Percentiles rank a stretch among this genome's conserved stretches.
Evolutionary conservation across 2,329 filamentous ascomycete species (phyloP).

Genomic region (Paecilomyces fulvus): DNA sequence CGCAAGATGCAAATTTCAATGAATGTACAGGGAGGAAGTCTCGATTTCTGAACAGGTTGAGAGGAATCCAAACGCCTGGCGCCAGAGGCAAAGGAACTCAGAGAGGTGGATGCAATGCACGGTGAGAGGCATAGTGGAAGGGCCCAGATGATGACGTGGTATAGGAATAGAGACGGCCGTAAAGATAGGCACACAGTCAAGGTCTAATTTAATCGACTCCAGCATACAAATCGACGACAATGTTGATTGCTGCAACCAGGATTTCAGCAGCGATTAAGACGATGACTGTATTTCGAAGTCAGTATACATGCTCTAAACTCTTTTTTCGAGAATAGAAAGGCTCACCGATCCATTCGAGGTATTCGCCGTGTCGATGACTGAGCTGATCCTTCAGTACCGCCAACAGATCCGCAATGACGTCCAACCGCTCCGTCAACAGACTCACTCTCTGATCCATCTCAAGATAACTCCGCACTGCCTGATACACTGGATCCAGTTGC

Average conservation of each 20-base stretch:
- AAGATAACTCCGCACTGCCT: conserved; percentile 87
- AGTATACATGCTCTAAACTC: not conserved
- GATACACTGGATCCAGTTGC: conserved; percentile 91
- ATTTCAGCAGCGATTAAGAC: conserved; percentile 94
- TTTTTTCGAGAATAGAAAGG: conserved; percentile 8
- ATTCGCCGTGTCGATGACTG: conserved; percentile 85
- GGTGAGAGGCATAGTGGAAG: not conserved
- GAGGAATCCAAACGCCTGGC: not conserved
- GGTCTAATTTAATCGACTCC: conserved; percentile 43
- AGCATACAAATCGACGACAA: conserved; percentile 86
- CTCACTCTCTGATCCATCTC: conserved; percentile 96
- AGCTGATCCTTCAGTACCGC: conserved; percentile 93
- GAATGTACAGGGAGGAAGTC: not conserved
- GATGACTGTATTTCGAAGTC: conserved; percentile 56
- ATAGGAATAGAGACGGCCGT: not conserved
- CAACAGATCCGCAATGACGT: conserved; percentile 87
- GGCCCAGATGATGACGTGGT: not conserved
- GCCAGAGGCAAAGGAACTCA: not conserved
- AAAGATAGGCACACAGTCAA: not conserved
- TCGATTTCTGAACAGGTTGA: not conserved
- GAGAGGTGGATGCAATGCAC: not conserved
- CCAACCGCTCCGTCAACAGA: conserved; percentile 77
- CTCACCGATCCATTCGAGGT: conserved; percentile 80
- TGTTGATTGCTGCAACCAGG: conserved; percentile 84
- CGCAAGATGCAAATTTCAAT: not conserved